phyloP scores from a whole-genome alignment of 2,329 filamentous ascomycete species.

The Colletotrichum gloeosporioides region DNA sequence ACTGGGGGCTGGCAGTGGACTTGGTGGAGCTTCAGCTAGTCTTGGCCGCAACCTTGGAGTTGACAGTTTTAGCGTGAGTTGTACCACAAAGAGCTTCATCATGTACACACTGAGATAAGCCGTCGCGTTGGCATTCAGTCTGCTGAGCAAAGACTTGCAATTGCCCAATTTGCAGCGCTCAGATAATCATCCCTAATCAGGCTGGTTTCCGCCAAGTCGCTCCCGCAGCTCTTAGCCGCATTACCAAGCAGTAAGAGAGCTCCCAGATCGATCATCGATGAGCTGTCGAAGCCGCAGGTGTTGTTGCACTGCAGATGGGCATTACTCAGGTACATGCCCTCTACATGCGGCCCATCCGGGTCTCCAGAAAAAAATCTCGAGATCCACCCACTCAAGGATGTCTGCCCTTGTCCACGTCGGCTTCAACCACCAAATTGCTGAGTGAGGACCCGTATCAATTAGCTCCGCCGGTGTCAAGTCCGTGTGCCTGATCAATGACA shows the following conservation, averaged over 20 bases:
- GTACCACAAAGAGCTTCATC: not conserved
- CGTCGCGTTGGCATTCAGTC: not conserved
- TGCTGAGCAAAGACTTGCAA: not conserved
- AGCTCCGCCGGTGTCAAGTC: not conserved
- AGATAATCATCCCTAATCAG: not conserved
- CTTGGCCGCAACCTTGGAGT: conserved; percentile 5
- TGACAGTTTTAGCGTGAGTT: not conserved
- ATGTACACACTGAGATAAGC: not conserved
- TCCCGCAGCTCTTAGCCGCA: not conserved
- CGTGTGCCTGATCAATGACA: conserved; percentile 13
- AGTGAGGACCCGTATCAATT: not conserved
- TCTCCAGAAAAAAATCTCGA: not conserved
- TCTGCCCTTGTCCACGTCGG: not conserved
- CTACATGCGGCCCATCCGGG: conserved; percentile 12
- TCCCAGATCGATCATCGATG: not conserved
- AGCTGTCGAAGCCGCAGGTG: conserved; percentile 2
- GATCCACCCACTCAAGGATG: not conserved
- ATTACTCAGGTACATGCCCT: not conserved
- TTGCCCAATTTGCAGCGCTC: not conserved
- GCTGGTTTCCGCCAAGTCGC: not conserved
- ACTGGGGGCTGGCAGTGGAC: not conserved
- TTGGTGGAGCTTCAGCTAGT: not conserved
- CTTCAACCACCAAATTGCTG: not conserved
- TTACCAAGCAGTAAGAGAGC: not conserved
- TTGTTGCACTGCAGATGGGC: not conserved